A percentile compares a stretch with the other conserved stretches of the same genome.
Conservation (phyloP, 2,329 filamentous ascomycete genomes). For the Stachybotrys elegans region DNA sequence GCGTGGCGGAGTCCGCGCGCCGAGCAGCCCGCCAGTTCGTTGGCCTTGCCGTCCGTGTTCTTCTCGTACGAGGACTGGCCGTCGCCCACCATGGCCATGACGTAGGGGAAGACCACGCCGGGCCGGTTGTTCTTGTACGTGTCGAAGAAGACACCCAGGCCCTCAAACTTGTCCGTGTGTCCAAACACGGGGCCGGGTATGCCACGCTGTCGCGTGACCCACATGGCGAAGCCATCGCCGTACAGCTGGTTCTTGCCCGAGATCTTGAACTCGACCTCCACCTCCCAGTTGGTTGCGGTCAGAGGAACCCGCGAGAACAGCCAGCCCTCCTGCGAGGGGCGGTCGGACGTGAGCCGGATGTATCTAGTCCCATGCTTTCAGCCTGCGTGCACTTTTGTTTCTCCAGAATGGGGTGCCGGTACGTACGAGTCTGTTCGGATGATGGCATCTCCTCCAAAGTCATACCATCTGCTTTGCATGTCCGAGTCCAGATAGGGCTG, state of each 20-base stretch:
- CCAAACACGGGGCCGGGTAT: constrained; percentile 82
- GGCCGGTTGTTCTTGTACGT: constrained; percentile 99
- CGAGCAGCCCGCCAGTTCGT: constrained; percentile 91
- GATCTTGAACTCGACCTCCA: constrained; percentile 94
- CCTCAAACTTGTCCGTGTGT: constrained; percentile 82
- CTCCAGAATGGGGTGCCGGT: background rate
- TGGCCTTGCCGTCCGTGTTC: constrained; percentile 86
- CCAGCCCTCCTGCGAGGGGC: constrained; percentile 87
- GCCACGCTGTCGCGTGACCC: constrained; percentile 91
- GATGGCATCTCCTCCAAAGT: constrained; percentile 95
- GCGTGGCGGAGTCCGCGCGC: constrained; percentile 83
- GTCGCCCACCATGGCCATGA: constrained; percentile 98
- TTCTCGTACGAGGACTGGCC: constrained; percentile 87
- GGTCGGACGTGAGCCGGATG: constrained; percentile 86
- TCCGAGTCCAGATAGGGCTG: constrained; percentile 97
- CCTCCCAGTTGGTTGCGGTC: constrained; percentile 98
- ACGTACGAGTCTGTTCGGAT: constrained; percentile 65
- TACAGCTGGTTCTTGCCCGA: constrained; percentile 84
- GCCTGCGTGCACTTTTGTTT: no score
- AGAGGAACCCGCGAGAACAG: constrained; percentile 90
- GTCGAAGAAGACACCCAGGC: constrained; percentile 91
- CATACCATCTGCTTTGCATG: constrained; percentile 98
- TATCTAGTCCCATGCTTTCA: no score
- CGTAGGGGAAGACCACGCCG: constrained; percentile 90
- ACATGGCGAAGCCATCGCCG: constrained; percentile 95